Base-by-base conservation (phyloP, 495 filamentous ascomycete genomes). In the Daldinia grandis region DNA sequence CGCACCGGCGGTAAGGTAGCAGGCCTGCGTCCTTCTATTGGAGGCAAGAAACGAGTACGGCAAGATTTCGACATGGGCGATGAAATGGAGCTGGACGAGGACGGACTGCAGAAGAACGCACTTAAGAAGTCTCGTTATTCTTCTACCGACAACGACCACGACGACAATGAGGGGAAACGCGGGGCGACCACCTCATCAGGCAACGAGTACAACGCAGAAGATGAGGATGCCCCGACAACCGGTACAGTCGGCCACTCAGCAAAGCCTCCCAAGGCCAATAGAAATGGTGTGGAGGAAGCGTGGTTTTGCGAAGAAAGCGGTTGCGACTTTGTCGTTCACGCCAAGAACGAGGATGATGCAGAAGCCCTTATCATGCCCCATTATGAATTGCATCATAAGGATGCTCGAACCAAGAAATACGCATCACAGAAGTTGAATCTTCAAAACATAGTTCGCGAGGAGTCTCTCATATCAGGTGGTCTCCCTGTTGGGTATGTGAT, bases 241-340 rank as follows among this genome's bases (percentile, higher is more conserved):
- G 76, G 72, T 4, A 31, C 86, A 42, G 72, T 83, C 17, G 74
- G 84, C 35, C 72, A 76, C 59, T 75, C 84, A 40, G 83, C 85
- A 40, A 79, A 74, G 53, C 63, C 83, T 54, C 84, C 81, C 19
- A 79, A 74, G 1, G 80, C 79, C 21, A 81, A 85, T 47, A 47
- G 42, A 24, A 21, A 47, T 57, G 84, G 84, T 1, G 87, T 87
- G 7, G 83, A 89, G 50, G 88, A 91, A 51, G 85, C 86, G 1
- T 95, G 92, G 91, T 81, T 80, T 10, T 96, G 93, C 73, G 84
- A 86, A 30, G 85, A 92, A 61, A 86, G 87, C 35, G 90, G 85
- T 28, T 96, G 93, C 76, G 75, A 76, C 28, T 87, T 89, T 60
- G 80, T 88, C 31, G 85, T 93, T 24, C 84, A 87, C 71, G 84